phyloP scores from a whole-genome alignment of 805 yeast genomes.

The Ogataea haglerorum region DNA sequence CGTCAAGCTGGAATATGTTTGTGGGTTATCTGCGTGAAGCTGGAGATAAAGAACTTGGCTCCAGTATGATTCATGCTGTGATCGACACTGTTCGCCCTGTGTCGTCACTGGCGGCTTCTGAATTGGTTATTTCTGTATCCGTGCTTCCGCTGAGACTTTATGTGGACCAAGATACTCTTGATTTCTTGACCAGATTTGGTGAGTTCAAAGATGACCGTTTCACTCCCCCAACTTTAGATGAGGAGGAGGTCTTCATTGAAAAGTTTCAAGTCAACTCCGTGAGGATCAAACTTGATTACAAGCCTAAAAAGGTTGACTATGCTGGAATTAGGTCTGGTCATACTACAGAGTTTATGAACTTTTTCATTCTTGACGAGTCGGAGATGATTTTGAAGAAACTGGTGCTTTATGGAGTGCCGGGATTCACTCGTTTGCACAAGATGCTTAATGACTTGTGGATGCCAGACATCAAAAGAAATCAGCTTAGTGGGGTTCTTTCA shows the following conservation, averaged over 20 bases:
- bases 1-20: slow-evolving; percentile 90
- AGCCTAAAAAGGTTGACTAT: slow-evolving; percentile 85
- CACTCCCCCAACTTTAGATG: slow-evolving; percentile 42
- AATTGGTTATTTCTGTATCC: slow-evolving; percentile 49
- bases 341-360: slow-evolving; percentile 80
- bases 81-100: slow-evolving; percentile 65
- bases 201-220: slow-evolving; percentile 75
- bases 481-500: slow-evolving; percentile 72
- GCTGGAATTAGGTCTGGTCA: slow-evolving; percentile 84
- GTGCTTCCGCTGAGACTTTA: slow-evolving; percentile 76
- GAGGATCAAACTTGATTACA: slow-evolving; percentile 74
- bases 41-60: slow-evolving; percentile 68
- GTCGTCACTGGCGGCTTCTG: slow-evolving; percentile 62
- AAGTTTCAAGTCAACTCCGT: slow-evolving; percentile 60
- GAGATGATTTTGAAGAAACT: slow-evolving; percentile 60
- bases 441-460: slow-evolving; percentile 72
- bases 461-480: slow-evolving; percentile 82
- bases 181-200: slow-evolving; percentile 74
- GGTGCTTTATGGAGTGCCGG: slow-evolving; percentile 70
- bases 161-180: slow-evolving; percentile 91
- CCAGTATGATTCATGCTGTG: slow-evolving; percentile 54
- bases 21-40: slow-evolving; percentile 64
- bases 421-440: slow-evolving; percentile 57
- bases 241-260: slow-evolving; percentile 63
- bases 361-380: slow-evolving; percentile 86